Base-by-base conservation (phyloP, 768 basidiomycete genomes). In the Lactifluus hygrophoroides region DNA sequence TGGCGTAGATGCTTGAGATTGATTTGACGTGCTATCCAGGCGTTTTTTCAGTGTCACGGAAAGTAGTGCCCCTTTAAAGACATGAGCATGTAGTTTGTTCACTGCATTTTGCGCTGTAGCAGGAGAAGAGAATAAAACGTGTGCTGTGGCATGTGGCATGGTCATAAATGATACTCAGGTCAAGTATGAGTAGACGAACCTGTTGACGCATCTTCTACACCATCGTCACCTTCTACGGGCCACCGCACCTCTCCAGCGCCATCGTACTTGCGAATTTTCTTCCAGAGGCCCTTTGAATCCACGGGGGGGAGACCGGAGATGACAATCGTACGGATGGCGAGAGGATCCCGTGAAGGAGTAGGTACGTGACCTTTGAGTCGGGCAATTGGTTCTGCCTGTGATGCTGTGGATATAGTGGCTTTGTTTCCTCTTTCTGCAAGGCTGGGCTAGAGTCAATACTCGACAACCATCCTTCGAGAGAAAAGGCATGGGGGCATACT, bases 1-100 rank as follows among this genome's bases (percentile, higher is more conserved):
- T 1, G 76, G 70, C 28, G 69, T 30, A 27, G 53, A 55, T 42
- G 61, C 34, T 21, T 59, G 59, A 4, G 32, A 8, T 30, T 77
- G 71, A 62, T 83, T 87, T 17, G 78, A 72, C 9, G 87, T 75
- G 2, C 74, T 80, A 56, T 94, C 89, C 8, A 90, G 72, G 16
- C 90, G 82, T 67, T 92, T 92, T 77, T 95, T 94, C 49, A 95
- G 78, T 7, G 87, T 84, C 14, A 87, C 90, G 2, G 88, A 91
- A n/a, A 97, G 80, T 5, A 94, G 74, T 9, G 78, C 76, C 40
- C 93, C 92, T 69, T 95, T 94, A 80, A 88, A 95, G 28, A 94
- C 87, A 68, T 94, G 92, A 1, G 90, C 91, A 68, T 98, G 92
- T 1, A 98, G 80, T 69, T 89, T 91, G 54, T 71, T 74, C 38